Evolutionary conservation across 148 eudicot genomes (phyloP).

Genomic region (Amaranthus cruentus): DNA sequence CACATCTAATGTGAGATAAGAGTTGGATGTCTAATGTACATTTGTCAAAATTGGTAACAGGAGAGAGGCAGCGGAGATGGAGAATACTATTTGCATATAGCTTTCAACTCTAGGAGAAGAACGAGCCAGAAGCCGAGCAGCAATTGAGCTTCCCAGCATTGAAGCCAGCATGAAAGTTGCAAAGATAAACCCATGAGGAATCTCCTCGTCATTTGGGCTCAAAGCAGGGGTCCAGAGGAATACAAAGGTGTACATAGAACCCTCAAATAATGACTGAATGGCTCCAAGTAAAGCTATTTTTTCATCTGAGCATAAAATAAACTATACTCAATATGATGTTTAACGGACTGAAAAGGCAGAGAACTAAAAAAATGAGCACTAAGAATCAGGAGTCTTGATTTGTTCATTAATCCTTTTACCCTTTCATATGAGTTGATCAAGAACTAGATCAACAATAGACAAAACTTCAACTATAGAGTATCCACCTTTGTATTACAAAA

Average conservation of each 20-base stretch:
- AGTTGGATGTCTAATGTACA: constrained; percentile 37
- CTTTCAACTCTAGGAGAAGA: constrained; percentile 70
- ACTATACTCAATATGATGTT: neutral
- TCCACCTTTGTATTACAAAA: neutral
- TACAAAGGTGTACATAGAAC: constrained; percentile 97
- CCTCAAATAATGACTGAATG: constrained; percentile 95
- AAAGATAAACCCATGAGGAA: constrained; percentile 95
- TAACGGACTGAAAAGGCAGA: neutral
- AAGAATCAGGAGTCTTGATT: too few species aligned
- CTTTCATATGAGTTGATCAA: neutral
- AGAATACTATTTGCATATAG: constrained; percentile 92
- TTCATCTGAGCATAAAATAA: constrained; percentile 56
- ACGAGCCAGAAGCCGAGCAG: constrained; percentile 77
- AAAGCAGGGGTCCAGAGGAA: constrained; percentile 98
- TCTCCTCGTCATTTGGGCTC: constrained; percentile 90
- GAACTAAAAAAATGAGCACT: neutral
- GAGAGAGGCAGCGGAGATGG: constrained; percentile 73
- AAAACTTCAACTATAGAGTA: neutral
- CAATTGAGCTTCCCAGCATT: constrained; percentile 94
- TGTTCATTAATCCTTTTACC: neutral
- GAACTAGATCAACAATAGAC: neutral
- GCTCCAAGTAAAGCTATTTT: constrained; percentile 94
- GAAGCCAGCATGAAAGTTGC: constrained; percentile 98
- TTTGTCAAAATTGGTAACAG: constrained; percentile 76
- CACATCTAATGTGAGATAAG: constrained; percentile 17